Evolutionary conservation across 1,284 basidiomycete species (phyloP).

Genomic region (Cutaneotrichosporon arboriforme): DNA sequence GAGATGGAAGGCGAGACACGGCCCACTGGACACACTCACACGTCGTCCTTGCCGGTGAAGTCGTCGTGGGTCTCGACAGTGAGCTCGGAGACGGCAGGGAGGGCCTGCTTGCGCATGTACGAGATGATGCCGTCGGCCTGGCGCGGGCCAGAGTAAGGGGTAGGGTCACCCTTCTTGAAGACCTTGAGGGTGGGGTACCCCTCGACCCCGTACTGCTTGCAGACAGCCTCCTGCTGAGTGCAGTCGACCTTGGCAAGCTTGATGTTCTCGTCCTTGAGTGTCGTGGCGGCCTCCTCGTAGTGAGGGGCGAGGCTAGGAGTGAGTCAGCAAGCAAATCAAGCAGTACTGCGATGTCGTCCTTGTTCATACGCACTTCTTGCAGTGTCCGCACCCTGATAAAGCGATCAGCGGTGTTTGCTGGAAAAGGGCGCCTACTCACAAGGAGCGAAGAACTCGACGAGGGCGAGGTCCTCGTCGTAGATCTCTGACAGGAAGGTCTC

Average conservation of each 20-base stretch:
- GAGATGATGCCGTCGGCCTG: constrained; percentile 94
- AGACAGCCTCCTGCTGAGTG: constrained; percentile 80
- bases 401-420: constrained; percentile 1
- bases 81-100: constrained; percentile 86
- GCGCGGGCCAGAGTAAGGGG: constrained; percentile 80
- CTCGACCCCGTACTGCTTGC: constrained; percentile 73
- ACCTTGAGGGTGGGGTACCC: constrained; percentile 68
- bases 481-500: constrained; percentile 67
- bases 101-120: constrained; percentile 98
- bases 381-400: constrained; percentile 46
- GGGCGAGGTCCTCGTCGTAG: constrained; percentile 66
- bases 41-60: constrained; percentile 82
- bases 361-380: constrained; percentile 40
- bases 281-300: constrained; percentile 92
- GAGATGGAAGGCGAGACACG: too few species aligned
- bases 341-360: too few species aligned
- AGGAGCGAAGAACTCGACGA: constrained; percentile 65
- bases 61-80: constrained; percentile 70
- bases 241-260: constrained; percentile 95
- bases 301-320: constrained; percentile 66
- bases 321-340: neutral
- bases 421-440: constrained; percentile 28
- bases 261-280: constrained; percentile 81
- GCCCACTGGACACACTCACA: too few species aligned
- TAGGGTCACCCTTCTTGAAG: constrained; percentile 74